phyloP scores from a whole-genome alignment of 352 stramenopile genomes.

The Globisporangium middletonii region DNA sequence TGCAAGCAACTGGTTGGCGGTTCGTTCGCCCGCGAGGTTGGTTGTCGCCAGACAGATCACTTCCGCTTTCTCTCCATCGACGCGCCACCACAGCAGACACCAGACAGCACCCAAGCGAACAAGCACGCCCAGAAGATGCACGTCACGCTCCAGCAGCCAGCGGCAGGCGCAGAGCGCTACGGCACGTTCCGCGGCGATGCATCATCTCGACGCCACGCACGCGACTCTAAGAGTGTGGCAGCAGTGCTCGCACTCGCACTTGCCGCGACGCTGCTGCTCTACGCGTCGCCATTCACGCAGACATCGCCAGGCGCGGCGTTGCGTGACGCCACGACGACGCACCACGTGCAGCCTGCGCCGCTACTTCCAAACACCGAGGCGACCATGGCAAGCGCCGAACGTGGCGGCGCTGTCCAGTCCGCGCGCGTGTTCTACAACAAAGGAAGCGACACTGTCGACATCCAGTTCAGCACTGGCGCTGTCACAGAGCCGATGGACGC shows the following conservation, averaged over 20 bases:
- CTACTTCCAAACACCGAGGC: not conserved
- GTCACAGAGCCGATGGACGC: not conserved
- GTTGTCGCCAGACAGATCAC: too few species aligned
- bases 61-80: too few species aligned
- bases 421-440: constrained; percentile 8
- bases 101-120: too few species aligned
- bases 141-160: not conserved
- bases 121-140: not conserved
- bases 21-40: too few species aligned
- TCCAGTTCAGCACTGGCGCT: constrained; percentile 5
- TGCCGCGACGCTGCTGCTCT: constrained; percentile 6
- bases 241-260: constrained; percentile 6
- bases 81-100: too few species aligned
- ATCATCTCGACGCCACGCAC: not conserved
- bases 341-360: not conserved
- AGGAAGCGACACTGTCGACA: not conserved
- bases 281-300: not conserved
- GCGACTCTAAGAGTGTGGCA: not conserved
- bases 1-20: too few species aligned
- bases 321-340: not conserved
- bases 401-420: not conserved
- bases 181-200: constrained; percentile 1
- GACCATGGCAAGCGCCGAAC: too few species aligned
- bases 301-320: not conserved
- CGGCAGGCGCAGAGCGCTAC: not conserved